Percentiles rank a stretch among this genome's conserved stretches.
These are phyloP conservation scores for Pulicaria dysenterica DNA, from an alignment of 129 eudicot species.

Conservation along the genomic window DNA sequence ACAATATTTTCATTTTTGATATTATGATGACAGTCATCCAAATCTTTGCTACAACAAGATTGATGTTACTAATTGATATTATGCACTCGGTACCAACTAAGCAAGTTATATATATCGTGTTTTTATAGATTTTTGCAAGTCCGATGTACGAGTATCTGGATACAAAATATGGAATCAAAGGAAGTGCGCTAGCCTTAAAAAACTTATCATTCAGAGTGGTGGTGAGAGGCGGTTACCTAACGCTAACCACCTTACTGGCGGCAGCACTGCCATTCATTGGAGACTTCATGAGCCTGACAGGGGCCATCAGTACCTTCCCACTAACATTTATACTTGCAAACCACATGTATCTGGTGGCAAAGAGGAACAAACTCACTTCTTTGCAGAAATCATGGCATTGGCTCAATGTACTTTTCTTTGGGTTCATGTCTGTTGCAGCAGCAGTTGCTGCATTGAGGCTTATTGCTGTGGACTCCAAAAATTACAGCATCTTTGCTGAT, in stretches of 20 bases:
- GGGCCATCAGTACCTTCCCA: conserved; percentile 91
- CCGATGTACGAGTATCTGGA: conserved; percentile 96
- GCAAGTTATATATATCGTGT: neutral
- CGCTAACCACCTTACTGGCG: conserved; percentile 62
- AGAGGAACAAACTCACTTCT: conserved; percentile 50
- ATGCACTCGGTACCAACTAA: neutral
- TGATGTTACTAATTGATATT: no score
- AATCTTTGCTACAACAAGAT: neutral
- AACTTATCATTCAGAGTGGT: conserved; percentile 65
- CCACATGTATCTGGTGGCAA: conserved; percentile 93
- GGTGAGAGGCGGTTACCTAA: conserved; percentile 82
- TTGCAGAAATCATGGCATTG: conserved; percentile 80
- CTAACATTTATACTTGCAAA: conserved; percentile 95
- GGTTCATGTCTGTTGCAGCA: conserved; percentile 65
- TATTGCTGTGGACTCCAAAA: conserved; percentile 66
- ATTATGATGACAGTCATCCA: neutral
- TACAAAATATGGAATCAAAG: conserved; percentile 75
- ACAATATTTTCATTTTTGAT: neutral
- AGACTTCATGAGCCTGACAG: conserved; percentile 93
- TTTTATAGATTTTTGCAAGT: conserved; percentile 80
- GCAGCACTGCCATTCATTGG: conserved; percentile 90
- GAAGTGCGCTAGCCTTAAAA: conserved; percentile 59
- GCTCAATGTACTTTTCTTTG: conserved; percentile 72
- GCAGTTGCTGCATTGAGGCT: conserved; percentile 85
- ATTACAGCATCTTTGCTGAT: conserved; percentile 85